A percentile compares a stretch with the other conserved stretches of the same genome.
phyloP scores from a whole-genome alignment of 495 filamentous ascomycete species.

The Penicillium ochrochloron region DNA sequence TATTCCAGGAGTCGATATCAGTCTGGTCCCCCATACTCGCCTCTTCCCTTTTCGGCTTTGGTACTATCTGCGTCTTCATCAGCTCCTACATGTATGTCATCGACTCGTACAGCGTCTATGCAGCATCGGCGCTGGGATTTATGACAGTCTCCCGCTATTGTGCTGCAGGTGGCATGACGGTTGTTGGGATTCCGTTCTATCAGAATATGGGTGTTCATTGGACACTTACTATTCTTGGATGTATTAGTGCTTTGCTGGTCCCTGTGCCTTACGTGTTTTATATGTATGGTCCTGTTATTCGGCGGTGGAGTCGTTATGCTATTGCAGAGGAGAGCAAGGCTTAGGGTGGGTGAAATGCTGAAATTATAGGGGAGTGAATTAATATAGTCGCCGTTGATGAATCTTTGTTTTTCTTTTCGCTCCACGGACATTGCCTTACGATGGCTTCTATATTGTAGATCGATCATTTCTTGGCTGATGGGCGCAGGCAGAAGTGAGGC shows the following conservation, averaged over 20 bases:
- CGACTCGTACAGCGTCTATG: neutral
- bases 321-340: conserved; percentile 25
- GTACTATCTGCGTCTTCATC: neutral
- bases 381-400: no score
- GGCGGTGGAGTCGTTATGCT: conserved; percentile 53
- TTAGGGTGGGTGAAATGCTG: neutral
- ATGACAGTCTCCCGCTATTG: neutral
- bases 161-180: no score
- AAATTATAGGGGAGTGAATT: no score
- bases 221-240: conserved; percentile 59
- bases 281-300: conserved; percentile 51
- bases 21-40: neutral
- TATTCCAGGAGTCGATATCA: neutral
- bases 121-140: neutral
- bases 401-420: no score
- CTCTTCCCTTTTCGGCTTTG: neutral
- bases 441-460: no score
- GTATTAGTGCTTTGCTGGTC: conserved; percentile 53
- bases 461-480: no score
- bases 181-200: conserved; percentile 37
- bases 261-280: conserved; percentile 61
- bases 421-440: no score
- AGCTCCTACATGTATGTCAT: neutral
- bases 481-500: no score
- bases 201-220: conserved; percentile 58